A percentile compares a stretch with the other conserved stretches of the same genome.
phyloP scores from a whole-genome alignment of 352 stramenopile species.

The Phytophthora hibernalis region DNA sequence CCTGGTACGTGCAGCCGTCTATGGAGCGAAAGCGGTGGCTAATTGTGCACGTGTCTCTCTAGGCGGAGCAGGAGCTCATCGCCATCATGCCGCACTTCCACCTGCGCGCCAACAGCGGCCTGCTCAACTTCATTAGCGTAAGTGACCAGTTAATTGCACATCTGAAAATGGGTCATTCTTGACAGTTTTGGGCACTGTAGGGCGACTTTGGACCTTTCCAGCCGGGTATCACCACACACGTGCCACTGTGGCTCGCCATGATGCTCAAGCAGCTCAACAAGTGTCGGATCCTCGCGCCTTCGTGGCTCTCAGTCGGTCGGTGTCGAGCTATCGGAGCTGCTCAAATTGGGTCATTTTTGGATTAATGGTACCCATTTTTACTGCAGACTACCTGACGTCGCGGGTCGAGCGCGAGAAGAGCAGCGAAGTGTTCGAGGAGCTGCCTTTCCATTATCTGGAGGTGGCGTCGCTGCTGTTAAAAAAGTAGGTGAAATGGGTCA shows the following conservation, averaged over 20 bases:
- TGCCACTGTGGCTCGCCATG: conserved; percentile 90
- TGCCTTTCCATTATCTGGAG: conserved; percentile 91
- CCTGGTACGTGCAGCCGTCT: conserved; percentile 49
- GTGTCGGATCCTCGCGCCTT: conserved; percentile 81
- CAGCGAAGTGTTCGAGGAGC: conserved; percentile 77
- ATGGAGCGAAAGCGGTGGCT: neutral
- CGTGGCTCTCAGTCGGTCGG: conserved; percentile 83
- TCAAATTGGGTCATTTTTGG: conserved; percentile 20
- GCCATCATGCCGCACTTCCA: conserved; percentile 88
- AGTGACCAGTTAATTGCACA: conserved; percentile 10
- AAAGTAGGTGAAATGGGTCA: conserved; percentile 55
- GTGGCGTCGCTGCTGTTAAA: conserved; percentile 85
- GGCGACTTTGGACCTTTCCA: conserved; percentile 91
- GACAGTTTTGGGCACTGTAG: conserved; percentile 32
- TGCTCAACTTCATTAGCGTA: conserved; percentile 86
- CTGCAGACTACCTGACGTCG: conserved; percentile 62
- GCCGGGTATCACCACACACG: conserved; percentile 80
- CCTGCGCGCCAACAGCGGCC: conserved; percentile 74
- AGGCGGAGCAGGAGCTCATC: conserved; percentile 91
- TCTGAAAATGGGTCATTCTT: conserved; percentile 14
- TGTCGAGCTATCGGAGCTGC: too few species aligned
- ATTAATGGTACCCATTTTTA: conserved; percentile 20
- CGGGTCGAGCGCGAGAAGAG: conserved; percentile 75
- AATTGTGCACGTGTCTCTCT: neutral
- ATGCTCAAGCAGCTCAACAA: conserved; percentile 91